phyloP scores from a whole-genome alignment of 140 eudicot species.

The Flaveria floridana region DNA sequence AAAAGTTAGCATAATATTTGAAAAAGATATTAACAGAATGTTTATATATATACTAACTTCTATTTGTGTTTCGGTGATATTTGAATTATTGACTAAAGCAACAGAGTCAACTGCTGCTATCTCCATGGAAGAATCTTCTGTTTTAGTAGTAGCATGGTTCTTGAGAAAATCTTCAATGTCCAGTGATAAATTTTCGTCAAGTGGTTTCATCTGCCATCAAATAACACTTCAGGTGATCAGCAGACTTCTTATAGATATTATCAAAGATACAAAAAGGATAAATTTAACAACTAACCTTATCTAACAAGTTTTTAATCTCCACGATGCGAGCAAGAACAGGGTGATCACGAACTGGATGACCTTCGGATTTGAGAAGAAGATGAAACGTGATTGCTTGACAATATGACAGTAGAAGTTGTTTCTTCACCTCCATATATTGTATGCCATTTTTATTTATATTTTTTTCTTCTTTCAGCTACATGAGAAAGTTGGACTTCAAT shows the following conservation, averaged over 20 bases:
- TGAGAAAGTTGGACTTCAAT: constrained; percentile 12
- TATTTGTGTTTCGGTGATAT: constrained; percentile 31
- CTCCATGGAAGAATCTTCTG: constrained; percentile 33
- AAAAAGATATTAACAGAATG: constrained; percentile 15
- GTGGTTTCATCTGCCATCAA: constrained; percentile 60
- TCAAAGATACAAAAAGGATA: not conserved
- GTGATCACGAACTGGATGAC: constrained; percentile 86
- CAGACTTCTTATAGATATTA: not conserved
- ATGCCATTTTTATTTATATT: constrained; percentile 48
- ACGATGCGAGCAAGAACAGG: constrained; percentile 87
- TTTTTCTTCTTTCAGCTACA: constrained; percentile 55
- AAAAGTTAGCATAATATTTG: constrained; percentile 4
- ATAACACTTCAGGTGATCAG: constrained; percentile 7
- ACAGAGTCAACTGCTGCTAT: constrained; percentile 31
- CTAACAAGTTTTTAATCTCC: constrained; percentile 74
- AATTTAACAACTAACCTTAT: constrained; percentile 52
- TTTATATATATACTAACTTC: constrained; percentile 35
- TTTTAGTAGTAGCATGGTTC: constrained; percentile 25
- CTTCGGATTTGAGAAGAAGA: constrained; percentile 95
- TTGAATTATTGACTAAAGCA: constrained; percentile 24
- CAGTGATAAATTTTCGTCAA: constrained; percentile 63
- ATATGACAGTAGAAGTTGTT: constrained; percentile 62
- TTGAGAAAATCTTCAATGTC: constrained; percentile 53
- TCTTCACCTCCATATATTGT: constrained; percentile 81
- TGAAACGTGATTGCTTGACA: constrained; percentile 88